phyloP scores from a whole-genome alignment of 192 early-diverging fungal genomes.

The Podochytrium sp. region DNA sequence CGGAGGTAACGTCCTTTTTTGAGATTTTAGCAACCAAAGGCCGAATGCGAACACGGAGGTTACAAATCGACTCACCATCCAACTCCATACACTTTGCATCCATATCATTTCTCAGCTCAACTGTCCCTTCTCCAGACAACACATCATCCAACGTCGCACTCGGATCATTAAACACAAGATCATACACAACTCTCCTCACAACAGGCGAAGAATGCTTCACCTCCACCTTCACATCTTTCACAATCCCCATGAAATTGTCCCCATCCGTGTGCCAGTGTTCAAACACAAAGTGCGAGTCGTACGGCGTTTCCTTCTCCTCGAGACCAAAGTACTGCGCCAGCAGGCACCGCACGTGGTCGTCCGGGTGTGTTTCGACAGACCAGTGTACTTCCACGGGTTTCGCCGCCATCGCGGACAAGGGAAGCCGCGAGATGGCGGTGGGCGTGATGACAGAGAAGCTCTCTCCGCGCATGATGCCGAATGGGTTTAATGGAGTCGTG shows the following conservation, averaged over 20 bases:
- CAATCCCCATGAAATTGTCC: conserved; percentile 41
- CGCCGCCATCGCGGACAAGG: neutral
- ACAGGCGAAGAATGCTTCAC: neutral
- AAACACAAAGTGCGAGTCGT: conserved; percentile 22
- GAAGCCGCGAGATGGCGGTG: neutral
- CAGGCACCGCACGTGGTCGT: conserved; percentile 26
- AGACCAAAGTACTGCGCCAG: conserved; percentile 23
- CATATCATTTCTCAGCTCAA: conserved; percentile 46
- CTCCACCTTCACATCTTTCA: conserved; percentile 32
- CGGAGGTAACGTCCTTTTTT: conserved; percentile 13
- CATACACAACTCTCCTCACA: conserved; percentile 29
- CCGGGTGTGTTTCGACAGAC: conserved; percentile 31
- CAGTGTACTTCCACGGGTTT: conserved; percentile 11
- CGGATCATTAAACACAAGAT: conserved; percentile 36
- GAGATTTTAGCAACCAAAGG: neutral
- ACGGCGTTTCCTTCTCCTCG: neutral
- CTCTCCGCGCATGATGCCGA: conserved; percentile 15
- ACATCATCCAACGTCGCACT: conserved; percentile 45
- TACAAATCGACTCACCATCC: conserved; percentile 21
- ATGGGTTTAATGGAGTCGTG: conserved; percentile 15
- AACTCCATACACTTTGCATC: conserved; percentile 39
- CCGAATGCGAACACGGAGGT: neutral
- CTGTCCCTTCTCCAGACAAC: conserved; percentile 44
- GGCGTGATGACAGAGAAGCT: conserved; percentile 3
- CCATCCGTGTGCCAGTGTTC: conserved; percentile 52